Evolutionary conservation across 2,329 filamentous ascomycete species (phyloP).

Genomic region (Apiospora arundinis): DNA sequence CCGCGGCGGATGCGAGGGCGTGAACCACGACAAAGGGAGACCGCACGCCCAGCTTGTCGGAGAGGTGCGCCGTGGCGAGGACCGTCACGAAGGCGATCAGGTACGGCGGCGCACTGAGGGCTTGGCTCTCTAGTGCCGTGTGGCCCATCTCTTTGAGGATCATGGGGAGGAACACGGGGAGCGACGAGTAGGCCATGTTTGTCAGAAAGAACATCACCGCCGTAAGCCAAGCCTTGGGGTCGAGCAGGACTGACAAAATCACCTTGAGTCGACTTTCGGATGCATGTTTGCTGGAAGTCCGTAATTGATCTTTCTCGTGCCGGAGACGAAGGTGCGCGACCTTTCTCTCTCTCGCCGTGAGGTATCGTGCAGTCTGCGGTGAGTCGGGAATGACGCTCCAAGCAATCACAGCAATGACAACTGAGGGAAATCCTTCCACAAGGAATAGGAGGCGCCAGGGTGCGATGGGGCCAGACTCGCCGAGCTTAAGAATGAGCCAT

Average conservation of each 20-base stretch:
- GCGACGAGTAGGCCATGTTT: slow-evolving; percentile 86
- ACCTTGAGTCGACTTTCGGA: slow-evolving; percentile 47
- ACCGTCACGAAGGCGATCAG: slow-evolving; percentile 76
- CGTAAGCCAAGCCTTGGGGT: slow-evolving; percentile 77
- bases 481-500: slow-evolving; percentile 77
- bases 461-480: slow-evolving; percentile 70
- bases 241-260: slow-evolving; percentile 63
- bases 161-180: slow-evolving; percentile 86
- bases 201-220: slow-evolving; percentile 85
- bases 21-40: slow-evolving; percentile 72
- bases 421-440: slow-evolving; percentile 83
- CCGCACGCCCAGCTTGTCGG: slow-evolving; percentile 70
- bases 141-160: slow-evolving; percentile 81
- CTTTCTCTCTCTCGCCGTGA: slow-evolving; percentile 68
- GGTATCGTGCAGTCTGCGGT: slow-evolving; percentile 69
- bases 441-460: slow-evolving; percentile 88
- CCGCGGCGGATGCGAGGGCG: slow-evolving; percentile 68
- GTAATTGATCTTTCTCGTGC: slow-evolving; percentile 46
- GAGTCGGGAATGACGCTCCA: slow-evolving; percentile 80
- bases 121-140: slow-evolving; percentile 71
- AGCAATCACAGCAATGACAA: slow-evolving; percentile 75
- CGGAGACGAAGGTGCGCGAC: slow-evolving; percentile 74
- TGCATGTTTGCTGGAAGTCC: slow-evolving; percentile 34
- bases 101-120: slow-evolving; percentile 82
- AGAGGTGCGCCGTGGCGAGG: slow-evolving; percentile 73